Conservation (phyloP, 164 flowering plant species). For the Kingdonia uniflora region DNA sequence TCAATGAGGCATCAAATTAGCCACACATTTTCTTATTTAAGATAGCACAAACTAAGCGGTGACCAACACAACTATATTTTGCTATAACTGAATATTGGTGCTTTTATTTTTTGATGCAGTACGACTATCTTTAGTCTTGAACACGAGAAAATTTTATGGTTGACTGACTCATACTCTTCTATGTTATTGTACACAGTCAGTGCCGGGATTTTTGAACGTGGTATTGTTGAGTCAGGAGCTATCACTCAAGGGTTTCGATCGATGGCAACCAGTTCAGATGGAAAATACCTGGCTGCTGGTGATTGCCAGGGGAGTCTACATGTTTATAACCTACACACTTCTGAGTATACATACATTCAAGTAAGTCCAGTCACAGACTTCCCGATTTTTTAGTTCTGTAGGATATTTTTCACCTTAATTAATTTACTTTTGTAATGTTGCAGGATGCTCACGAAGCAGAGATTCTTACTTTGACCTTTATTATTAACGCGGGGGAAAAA, state of each 20-base stretch:
- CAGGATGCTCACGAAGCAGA: slow-evolving; percentile 65
- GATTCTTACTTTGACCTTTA: slow-evolving; percentile 56
- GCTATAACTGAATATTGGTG: no score
- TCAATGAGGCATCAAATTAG: background rate
- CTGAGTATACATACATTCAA: slow-evolving; percentile 53
- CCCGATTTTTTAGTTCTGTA: background rate
- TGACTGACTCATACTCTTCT: background rate
- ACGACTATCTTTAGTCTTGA: no score
- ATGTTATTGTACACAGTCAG: slow-evolving; percentile 28
- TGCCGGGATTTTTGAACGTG: slow-evolving; percentile 54
- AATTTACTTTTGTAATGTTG: background rate
- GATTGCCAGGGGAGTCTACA: slow-evolving; percentile 57
- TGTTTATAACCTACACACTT: slow-evolving; percentile 40
- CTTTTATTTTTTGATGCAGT: no score
- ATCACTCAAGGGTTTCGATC: slow-evolving; percentile 44
- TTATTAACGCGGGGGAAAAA: slow-evolving; percentile 16
- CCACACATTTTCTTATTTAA: no score
- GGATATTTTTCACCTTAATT: no score
- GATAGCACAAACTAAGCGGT: no score
- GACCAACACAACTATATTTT: no score
- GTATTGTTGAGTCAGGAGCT: slow-evolving; percentile 29
- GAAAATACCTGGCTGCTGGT: slow-evolving; percentile 64
- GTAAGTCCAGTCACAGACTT: slow-evolving; percentile 13
- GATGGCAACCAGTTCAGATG: slow-evolving; percentile 62
- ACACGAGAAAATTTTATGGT: background rate